Percentiles rank a stretch among this genome's conserved stretches.
Conservation (phyloP, 2,329 filamentous ascomycete species). For the Hymenoscyphus fraxineus region DNA sequence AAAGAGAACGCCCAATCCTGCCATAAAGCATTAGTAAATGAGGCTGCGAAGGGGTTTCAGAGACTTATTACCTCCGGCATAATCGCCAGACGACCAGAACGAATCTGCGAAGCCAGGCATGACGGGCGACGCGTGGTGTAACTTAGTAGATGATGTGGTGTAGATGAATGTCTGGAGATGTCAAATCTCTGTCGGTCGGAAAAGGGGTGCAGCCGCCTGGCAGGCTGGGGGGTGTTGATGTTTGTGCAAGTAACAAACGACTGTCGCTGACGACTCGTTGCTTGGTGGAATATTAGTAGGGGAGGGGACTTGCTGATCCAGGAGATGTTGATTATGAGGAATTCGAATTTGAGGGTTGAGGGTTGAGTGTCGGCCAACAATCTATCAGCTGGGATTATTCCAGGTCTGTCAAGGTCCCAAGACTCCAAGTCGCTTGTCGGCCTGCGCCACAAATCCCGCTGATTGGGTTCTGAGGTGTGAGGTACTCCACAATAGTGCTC, state of each 20-base stretch:
- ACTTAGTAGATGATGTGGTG: constrained; percentile 7
- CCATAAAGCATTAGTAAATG: constrained; percentile 14
- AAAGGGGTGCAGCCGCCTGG: neutral
- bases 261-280: neutral
- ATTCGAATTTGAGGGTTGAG: neutral
- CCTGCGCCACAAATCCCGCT: neutral
- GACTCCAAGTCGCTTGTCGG: neutral
- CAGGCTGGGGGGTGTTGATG: constrained; percentile 3
- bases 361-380: neutral
- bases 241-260: constrained; percentile 15
- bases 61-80: constrained; percentile 72
- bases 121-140: constrained; percentile 35
- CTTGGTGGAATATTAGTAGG: neutral
- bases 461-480: neutral
- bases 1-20: constrained; percentile 87
- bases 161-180: neutral
- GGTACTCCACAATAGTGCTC: neutral
- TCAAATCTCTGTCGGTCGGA: neutral
- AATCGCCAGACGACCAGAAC: constrained; percentile 91
- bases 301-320: neutral
- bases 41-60: neutral
- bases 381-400: constrained; percentile 4
- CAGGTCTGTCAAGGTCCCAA: neutral
- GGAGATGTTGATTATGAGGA: constrained; percentile 3
- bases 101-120: constrained; percentile 92